A percentile compares a stretch with the other conserved stretches of the same genome.
These are phyloP conservation scores for Rhizophora mangle DNA, from an alignment of 345 rosid genomes.

Conservation along the genomic window DNA sequence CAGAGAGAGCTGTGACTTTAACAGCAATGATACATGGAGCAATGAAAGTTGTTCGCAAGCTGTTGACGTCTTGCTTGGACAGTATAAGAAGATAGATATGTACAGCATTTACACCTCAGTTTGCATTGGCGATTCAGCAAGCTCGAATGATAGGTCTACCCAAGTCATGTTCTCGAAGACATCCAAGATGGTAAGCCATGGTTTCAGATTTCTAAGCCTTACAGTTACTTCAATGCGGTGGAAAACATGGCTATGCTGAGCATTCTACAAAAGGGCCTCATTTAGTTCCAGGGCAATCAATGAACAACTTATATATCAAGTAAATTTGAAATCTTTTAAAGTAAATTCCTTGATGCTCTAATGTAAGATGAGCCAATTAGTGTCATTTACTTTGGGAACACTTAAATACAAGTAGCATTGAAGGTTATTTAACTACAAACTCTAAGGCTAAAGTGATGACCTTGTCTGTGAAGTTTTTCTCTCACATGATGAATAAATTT, in stretches of 20 bases:
- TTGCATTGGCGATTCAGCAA: constrained; percentile 44
- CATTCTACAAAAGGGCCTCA: neutral
- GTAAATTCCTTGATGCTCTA: too few relatives aligned
- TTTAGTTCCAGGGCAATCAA: too few relatives aligned
- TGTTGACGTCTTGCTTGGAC: constrained; percentile 57
- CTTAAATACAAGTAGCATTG: neutral
- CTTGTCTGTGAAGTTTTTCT: neutral
- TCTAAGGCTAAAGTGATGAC: too few relatives aligned
- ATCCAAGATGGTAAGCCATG: constrained; percentile 46
- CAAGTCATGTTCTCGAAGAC: constrained; percentile 37
- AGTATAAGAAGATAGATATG: constrained; percentile 69
- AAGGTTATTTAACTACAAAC: neutral
- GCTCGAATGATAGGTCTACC: constrained; percentile 18
- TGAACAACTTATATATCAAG: too few relatives aligned
- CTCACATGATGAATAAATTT: neutral
- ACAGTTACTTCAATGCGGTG: neutral
- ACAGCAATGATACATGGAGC: constrained; percentile 57
- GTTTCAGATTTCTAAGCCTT: neutral
- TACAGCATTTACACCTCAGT: constrained; percentile 77
- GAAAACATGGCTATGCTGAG: neutral
- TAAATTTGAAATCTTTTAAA: too few relatives aligned
- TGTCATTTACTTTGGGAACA: too few relatives aligned
- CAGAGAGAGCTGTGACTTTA: constrained; percentile 49
- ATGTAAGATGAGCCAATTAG: too few relatives aligned
- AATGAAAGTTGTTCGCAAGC: constrained; percentile 46